A percentile compares a stretch with the other conserved stretches of the same genome.
Conservation (phyloP, 2,329 filamentous ascomycete genomes). For the Fusarium algeriense region DNA sequence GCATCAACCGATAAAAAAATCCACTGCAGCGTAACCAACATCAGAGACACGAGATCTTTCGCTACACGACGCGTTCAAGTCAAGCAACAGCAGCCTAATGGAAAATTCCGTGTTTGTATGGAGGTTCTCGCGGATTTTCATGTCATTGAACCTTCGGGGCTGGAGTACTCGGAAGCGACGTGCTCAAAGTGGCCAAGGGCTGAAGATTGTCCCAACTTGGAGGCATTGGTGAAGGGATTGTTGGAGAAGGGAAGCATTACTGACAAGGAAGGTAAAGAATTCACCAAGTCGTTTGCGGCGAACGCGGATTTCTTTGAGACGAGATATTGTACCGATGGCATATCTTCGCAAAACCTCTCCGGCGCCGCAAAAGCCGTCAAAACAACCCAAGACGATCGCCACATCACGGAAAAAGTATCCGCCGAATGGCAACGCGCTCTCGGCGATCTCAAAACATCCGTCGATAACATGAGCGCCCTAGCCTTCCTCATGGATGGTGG, state of each 20-base stretch:
- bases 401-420: slow-evolving; percentile 52
- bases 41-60: slow-evolving; percentile 61
- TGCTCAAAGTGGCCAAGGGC: slow-evolving; percentile 47
- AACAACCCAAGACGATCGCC: slow-evolving; percentile 51
- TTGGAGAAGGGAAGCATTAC: slow-evolving; percentile 44
- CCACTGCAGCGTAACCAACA: slow-evolving; percentile 51
- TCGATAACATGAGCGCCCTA: slow-evolving; percentile 54
- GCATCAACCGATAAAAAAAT: slow-evolving; percentile 56
- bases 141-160: slow-evolving; percentile 51
- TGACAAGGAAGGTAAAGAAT: slow-evolving; percentile 38
- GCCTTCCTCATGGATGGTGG: slow-evolving; percentile 60
- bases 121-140: slow-evolving; percentile 63
- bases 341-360: slow-evolving; percentile 58
- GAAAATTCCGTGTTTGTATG: slow-evolving; percentile 54
- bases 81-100: slow-evolving; percentile 55
- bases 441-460: slow-evolving; percentile 33
- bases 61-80: slow-evolving; percentile 61
- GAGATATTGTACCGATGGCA: slow-evolving; percentile 54
- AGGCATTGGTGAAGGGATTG: slow-evolving; percentile 24
- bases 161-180: slow-evolving; percentile 56
- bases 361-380: slow-evolving; percentile 56
- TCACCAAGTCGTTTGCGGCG: slow-evolving; percentile 48
- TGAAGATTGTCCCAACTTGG: slow-evolving; percentile 41
- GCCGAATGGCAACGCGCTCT: slow-evolving; percentile 58
- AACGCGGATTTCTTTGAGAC: slow-evolving; percentile 51